A percentile compares a stretch with the other conserved stretches of the same genome.
phyloP scores from a whole-genome alignment of 2,329 filamentous ascomycete genomes.

The Cadophora luteo-olivacea region DNA sequence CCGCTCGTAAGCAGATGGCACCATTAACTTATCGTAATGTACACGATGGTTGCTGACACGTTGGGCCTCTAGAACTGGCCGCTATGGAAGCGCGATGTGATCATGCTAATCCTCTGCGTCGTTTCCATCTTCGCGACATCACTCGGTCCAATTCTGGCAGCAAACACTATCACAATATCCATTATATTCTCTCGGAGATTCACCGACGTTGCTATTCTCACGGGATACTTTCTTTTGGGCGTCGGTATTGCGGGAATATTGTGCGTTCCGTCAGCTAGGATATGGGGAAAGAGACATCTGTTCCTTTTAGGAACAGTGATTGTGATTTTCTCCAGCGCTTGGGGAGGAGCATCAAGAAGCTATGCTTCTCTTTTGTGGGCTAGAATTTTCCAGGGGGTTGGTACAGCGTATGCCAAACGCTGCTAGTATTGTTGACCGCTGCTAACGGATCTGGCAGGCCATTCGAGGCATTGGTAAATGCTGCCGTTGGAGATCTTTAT shows the following conservation, averaged over 20 bases:
- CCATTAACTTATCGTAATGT: neutral
- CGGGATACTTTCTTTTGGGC: constrained; percentile 86
- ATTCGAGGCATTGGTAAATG: constrained; percentile 90
- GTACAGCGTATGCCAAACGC: constrained; percentile 59
- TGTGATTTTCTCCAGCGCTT: constrained; percentile 75
- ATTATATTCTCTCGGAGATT: constrained; percentile 70
- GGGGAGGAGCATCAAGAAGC: constrained; percentile 72
- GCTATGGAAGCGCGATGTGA: constrained; percentile 82
- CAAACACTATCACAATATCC: constrained; percentile 82
- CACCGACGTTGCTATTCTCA: constrained; percentile 80
- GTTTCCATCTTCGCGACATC: constrained; percentile 84
- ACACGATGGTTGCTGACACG: constrained; percentile 23
- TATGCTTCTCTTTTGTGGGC: constrained; percentile 79
- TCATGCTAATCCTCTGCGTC: constrained; percentile 79
- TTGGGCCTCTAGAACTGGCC: constrained; percentile 72
- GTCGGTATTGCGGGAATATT: constrained; percentile 82
- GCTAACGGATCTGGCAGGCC: constrained; percentile 50
- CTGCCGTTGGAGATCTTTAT: constrained; percentile 87
- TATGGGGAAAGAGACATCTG: constrained; percentile 92
- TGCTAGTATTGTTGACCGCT: neutral
- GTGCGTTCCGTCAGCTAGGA: constrained; percentile 84
- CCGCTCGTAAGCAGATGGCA: constrained; percentile 63
- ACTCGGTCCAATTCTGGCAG: constrained; percentile 84
- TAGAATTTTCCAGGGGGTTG: constrained; percentile 84
- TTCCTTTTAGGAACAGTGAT: constrained; percentile 81